Conservation (phyloP, 148 eudicot genomes). For the Euryodendron excelsum region DNA sequence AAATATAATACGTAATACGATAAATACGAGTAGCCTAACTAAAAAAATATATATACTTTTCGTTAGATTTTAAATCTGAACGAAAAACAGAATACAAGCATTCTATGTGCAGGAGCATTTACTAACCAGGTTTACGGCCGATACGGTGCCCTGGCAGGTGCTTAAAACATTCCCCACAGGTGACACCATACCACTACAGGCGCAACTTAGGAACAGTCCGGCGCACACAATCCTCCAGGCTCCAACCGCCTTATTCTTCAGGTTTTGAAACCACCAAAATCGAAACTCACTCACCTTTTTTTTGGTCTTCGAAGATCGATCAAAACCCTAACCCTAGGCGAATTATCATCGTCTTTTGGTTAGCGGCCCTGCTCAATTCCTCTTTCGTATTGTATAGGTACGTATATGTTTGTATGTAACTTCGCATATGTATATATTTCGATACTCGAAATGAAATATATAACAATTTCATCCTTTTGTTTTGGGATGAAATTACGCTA, state of each 20-base stretch:
- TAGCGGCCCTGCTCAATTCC: neutral
- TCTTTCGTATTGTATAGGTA: neutral
- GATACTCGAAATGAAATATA: no score
- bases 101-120: neutral
- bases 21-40: no score
- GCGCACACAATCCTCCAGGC: neutral
- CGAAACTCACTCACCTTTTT: neutral
- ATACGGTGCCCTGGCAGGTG: neutral
- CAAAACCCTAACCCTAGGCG: conserved; percentile 9
- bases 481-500: neutral
- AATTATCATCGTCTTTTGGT: neutral
- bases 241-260: neutral
- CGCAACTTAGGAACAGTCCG: neutral
- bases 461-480: neutral
- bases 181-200: neutral
- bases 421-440: neutral
- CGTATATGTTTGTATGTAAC: neutral
- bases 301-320: neutral
- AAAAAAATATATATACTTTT: no score
- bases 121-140: neutral
- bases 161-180: no score
- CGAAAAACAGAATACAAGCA: neutral
- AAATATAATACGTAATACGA: no score
- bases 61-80: no score
- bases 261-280: conserved; percentile 11